These are phyloP conservation scores for Amniculicola lignicola DNA, from an alignment of 495 filamentous ascomycete genomes.

Conservation along the genomic window DNA sequence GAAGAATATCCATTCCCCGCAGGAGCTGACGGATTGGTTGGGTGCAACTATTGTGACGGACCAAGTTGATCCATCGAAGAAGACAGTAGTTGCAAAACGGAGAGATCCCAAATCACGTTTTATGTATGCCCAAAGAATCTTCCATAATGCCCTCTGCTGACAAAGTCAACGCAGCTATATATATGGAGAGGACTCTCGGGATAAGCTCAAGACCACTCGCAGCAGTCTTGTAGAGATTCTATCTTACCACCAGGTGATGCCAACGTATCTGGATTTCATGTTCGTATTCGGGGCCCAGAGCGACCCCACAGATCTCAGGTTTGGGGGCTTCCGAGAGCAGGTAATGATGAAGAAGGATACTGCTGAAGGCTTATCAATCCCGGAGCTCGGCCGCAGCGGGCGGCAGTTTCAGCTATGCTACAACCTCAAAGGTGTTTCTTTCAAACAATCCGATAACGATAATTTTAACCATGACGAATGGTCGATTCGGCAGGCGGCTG, in stretches of 20 bases:
- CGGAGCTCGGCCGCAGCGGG: constrained; percentile 43
- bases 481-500: constrained; percentile 45
- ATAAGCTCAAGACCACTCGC: constrained; percentile 27
- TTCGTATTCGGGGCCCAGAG: constrained; percentile 45
- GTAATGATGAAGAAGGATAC: neutral
- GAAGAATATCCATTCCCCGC: constrained; percentile 7
- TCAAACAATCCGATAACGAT: constrained; percentile 10
- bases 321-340: constrained; percentile 38
- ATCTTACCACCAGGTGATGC: constrained; percentile 48
- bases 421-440: constrained; percentile 41
- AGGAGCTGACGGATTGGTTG: constrained; percentile 2
- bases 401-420: constrained; percentile 46
- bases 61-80: neutral
- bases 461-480: constrained; percentile 38
- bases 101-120: no score
- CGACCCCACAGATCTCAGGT: constrained; percentile 38
- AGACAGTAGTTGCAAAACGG: no score
- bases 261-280: constrained; percentile 46
- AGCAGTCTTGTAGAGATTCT: constrained; percentile 40
- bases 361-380: neutral
- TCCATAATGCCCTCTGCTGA: no score
- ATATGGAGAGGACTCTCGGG: neutral
- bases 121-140: no score
- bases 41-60: neutral
- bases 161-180: no score